Base-by-base conservation (phyloP, 2,329 filamentous ascomycete species). In the Xylaria sp. region DNA sequence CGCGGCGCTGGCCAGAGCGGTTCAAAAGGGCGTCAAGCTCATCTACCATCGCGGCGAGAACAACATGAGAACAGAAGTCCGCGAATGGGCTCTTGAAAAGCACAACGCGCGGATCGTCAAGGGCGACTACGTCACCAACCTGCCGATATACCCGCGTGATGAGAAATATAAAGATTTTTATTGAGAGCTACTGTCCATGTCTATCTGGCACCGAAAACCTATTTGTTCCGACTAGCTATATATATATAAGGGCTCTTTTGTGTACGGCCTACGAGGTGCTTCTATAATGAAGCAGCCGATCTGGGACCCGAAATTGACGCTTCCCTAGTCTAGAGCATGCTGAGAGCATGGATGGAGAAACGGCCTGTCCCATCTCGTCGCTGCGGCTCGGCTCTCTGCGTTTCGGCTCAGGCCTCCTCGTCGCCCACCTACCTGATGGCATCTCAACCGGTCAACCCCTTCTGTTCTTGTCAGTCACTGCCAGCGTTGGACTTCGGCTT, bases 21-120 rank as follows among this genome's bases (percentile, higher is more conserved):
- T 78, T 4, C 20, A 58, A 46, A 69, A 34, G 25, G 75, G 75
- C 8, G 70, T 78, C 48, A 73, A 66, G 61, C 63, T 58, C 3
- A 71, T 79, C 10, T 76, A 77, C 54, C 67, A 67, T 12, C 56
- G 61, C 13, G 65, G 65, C 37, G 34, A 15, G 0, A 63, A 57
- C 12, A 10, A 65, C 31, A 15, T 44, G 12, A 57, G 51, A 37
- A 60, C 41, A 2, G 72, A 75, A 6, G 62, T 77, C 5, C 61
- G 62, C 18, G 34, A 64, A 9, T 78, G 77, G 77, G 77, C 73
- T 15, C 55, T 56, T 12, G 25, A 69, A 18, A 63, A 72, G 3
- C 41, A 74, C 46, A 60, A 65, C 1, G 75, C 73, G 1, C 48
- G 69, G 31, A 20, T 77, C 25, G 64, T 75, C 34, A 28, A 67